phyloP scores from a whole-genome alignment of 805 yeast genomes.

The Scheffersomyces lignosus region DNA sequence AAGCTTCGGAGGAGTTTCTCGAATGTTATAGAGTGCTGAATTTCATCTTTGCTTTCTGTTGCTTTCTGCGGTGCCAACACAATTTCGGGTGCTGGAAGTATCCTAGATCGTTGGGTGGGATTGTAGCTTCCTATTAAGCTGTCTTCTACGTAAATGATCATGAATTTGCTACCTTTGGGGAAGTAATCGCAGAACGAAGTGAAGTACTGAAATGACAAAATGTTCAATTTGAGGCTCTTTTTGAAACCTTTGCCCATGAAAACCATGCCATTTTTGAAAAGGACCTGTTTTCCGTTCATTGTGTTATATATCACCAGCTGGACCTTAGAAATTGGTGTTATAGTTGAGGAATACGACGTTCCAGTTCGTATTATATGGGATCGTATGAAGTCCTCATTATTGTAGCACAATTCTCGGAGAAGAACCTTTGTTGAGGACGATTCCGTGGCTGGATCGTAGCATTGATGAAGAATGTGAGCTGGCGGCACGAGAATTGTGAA shows the following conservation, averaged over 20 bases:
- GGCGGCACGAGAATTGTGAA: conserved; percentile 68
- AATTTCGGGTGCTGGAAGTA: not conserved
- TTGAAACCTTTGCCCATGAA: conserved; percentile 62
- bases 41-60: not conserved
- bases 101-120: not conserved
- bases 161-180: conserved; percentile 54
- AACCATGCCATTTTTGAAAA: conserved; percentile 54
- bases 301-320: conserved; percentile 51
- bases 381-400: conserved; percentile 55
- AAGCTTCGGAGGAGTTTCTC: conserved; percentile 37
- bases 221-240: conserved; percentile 41
- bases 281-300: conserved; percentile 54
- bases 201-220: conserved; percentile 49
- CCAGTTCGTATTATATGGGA: conserved; percentile 55
- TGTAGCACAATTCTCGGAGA: conserved; percentile 53
- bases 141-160: conserved; percentile 57
- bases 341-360: conserved; percentile 21
- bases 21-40: conserved; percentile 22
- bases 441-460: conserved; percentile 27
- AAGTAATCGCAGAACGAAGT: conserved; percentile 59
- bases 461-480: conserved; percentile 41
- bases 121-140: conserved; percentile 49
- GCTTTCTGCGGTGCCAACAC: not conserved
- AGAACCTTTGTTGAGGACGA: conserved; percentile 23
- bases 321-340: conserved; percentile 26